Evolutionary conservation across 129 eudicot genomes (phyloP), one percentile per base, ranked within the genome.

Genomic region (Centella asiatica): DNA sequence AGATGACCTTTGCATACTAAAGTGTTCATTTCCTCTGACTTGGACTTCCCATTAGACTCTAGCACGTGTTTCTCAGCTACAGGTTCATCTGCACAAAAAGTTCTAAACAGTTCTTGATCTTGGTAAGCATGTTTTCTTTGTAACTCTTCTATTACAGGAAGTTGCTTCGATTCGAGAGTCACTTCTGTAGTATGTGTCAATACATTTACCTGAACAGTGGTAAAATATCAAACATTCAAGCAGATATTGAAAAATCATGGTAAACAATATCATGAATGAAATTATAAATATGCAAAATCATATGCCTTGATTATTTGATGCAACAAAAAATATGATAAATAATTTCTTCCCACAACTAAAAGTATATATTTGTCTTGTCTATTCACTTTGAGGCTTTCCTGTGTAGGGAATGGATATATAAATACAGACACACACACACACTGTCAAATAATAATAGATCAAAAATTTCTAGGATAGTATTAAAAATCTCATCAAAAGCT

Each of bases 141-240:
- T 64, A 67, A 55, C 7, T 50, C n/a, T 14, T 49, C 37, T 11
- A 68, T 72, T 27, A 22, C 52, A 14, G 20, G 5, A 28, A 60
- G 69, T 32, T 54, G 33, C 9, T 32, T 4, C 8, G 74, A 25
- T 11, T 59, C 19, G 22, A 57, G 33, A 39, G 47, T 31, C 48
- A 27, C 48, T 37, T 61, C 65, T 34, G 60, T 61, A 18, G 86
- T 80, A 72, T 84, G 86, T 32, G 77, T 77, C 65, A 84, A 57
- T 8, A 84, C 59, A 66, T 77, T 72, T 59, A 76, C 79, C 85
- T 80, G 76, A 63, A 72, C 25, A 55, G 49, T 44, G 62, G 3
- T 46, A 45, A 36, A 57, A 9, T 11, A 36, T n/a, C n/a, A 12
- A 56, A 48, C 26, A 53, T 29, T 23, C 59, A 39, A 42, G 34